phyloP scores from a whole-genome alignment of 2,329 filamentous ascomycete genomes.

The Sporothrix brunneoviolacea region DNA sequence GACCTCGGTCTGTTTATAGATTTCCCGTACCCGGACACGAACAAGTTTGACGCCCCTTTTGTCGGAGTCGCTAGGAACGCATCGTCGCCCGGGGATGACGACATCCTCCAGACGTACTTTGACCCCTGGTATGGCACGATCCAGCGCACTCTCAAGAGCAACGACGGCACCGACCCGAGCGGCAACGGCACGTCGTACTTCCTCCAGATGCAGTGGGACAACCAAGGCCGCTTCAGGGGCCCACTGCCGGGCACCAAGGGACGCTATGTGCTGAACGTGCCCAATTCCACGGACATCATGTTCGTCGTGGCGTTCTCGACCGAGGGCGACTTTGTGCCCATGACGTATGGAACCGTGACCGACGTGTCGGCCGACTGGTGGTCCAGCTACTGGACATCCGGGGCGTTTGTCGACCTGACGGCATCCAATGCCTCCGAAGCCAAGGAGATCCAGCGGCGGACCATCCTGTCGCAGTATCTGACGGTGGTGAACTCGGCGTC shows the following conservation, averaged over 20 bases:
- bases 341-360: slow-evolving; percentile 23
- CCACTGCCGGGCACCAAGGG: slow-evolving; percentile 2
- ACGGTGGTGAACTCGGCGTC: slow-evolving; percentile 46
- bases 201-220: slow-evolving; percentile 19
- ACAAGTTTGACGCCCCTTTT: slow-evolving; percentile 49
- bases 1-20: slow-evolving; percentile 43
- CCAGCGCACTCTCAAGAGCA: slow-evolving; percentile 36
- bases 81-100: slow-evolving; percentile 28
- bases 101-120: slow-evolving; percentile 30
- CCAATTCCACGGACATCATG: slow-evolving; percentile 22
- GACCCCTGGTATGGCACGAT: slow-evolving; percentile 31
- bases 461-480: slow-evolving; percentile 47
- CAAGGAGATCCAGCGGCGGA: slow-evolving; percentile 43
- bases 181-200: slow-evolving; percentile 30
- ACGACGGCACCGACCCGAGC: slow-evolving; percentile 24
- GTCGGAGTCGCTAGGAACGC: slow-evolving; percentile 39
- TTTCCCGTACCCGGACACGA: slow-evolving; percentile 42
- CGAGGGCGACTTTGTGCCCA: slow-evolving; percentile 17
- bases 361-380: slow-evolving; percentile 36
- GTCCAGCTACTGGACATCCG: slow-evolving; percentile 42
- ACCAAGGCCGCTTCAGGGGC: slow-evolving; percentile 2
- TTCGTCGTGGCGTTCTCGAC: slow-evolving; percentile 30
- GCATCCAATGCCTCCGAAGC: slow-evolving; percentile 30
- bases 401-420: slow-evolving; percentile 46
- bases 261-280: slow-evolving; percentile 33